Evolutionary conservation across 2,329 filamentous ascomycete species (phyloP).

Genomic region (Beauveria australis): DNA sequence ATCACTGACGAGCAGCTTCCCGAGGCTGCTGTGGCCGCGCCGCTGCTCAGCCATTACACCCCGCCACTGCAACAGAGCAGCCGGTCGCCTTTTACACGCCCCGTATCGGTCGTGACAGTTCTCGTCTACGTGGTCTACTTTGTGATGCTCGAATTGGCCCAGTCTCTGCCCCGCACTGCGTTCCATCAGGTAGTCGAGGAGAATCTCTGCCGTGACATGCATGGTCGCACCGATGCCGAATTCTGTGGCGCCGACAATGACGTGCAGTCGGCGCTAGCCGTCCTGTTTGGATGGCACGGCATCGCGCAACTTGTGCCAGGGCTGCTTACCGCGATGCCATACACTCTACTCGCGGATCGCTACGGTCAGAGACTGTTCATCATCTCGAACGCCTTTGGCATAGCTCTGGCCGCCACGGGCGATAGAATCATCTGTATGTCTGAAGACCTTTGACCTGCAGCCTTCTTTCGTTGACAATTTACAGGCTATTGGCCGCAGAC

Average conservation of each 20-base stretch:
- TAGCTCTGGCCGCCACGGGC: background rate
- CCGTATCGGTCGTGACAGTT: background rate
- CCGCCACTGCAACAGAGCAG: background rate
- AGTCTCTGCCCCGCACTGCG: background rate
- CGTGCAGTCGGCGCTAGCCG: background rate
- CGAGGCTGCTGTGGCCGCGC: background rate
- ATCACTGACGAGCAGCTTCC: background rate
- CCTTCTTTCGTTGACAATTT: background rate
- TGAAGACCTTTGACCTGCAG: background rate
- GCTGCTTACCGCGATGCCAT: background rate
- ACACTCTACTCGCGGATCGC: background rate
- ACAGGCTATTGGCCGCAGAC: background rate
- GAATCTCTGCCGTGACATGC: background rate
- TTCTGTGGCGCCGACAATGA: background rate
- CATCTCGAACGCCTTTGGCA: background rate
- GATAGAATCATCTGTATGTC: background rate
- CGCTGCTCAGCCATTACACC: background rate
- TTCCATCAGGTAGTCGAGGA: conserved; percentile 1
- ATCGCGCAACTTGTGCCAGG: background rate
- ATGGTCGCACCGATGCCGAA: background rate
- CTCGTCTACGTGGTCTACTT: background rate
- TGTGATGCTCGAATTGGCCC: background rate
- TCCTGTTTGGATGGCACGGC: background rate
- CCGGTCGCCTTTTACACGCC: background rate
- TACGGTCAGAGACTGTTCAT: conserved; percentile 1